Percentiles rank a stretch among this genome's conserved stretches.
Evolutionary conservation across 2,329 filamentous ascomycete genomes (phyloP).

Genomic region (Oidium heveae): DNA sequence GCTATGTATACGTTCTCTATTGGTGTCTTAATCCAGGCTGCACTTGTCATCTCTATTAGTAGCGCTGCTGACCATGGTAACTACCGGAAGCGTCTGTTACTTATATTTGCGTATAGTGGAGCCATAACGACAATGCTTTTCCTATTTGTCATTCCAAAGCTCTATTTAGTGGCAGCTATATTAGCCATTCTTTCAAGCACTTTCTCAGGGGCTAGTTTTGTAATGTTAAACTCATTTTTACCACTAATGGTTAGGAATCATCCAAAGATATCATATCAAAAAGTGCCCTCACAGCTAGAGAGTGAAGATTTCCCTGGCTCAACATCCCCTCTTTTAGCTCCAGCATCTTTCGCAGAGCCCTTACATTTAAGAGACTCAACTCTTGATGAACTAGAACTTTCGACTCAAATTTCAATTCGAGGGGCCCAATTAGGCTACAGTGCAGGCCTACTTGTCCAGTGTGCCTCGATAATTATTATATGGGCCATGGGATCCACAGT

Average conservation of each 20-base stretch:
- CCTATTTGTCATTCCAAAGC: conserved; percentile 45
- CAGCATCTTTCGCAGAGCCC: conserved; percentile 11
- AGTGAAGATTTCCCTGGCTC: conserved; percentile 2
- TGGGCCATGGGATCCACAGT: conserved; percentile 49
- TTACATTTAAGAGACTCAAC: conserved; percentile 25
- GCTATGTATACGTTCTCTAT: conserved; percentile 97
- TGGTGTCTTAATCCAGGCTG: conserved; percentile 67
- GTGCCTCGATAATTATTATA: conserved; percentile 53
- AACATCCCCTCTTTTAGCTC: conserved; percentile 15
- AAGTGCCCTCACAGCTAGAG: background rate
- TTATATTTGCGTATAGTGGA: conserved; percentile 65
- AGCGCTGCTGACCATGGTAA: conserved; percentile 85
- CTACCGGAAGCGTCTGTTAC: conserved; percentile 68
- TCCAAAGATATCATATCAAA: conserved; percentile 16
- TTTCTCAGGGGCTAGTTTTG: conserved; percentile 83
- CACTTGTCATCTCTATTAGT: conserved; percentile 88
- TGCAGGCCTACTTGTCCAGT: conserved; percentile 64
- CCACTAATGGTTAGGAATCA: conserved; percentile 78
- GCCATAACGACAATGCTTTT: conserved; percentile 72
- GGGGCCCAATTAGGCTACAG: conserved; percentile 89
- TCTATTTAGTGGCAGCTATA: conserved; percentile 60
- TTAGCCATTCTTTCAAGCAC: conserved; percentile 81
- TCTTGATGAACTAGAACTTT: conserved; percentile 47
- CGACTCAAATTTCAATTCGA: conserved; percentile 72
- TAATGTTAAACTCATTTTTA: conserved; percentile 83